phyloP scores from a whole-genome alignment of 352 stramenopile species.

The Peronospora farinosa region DNA sequence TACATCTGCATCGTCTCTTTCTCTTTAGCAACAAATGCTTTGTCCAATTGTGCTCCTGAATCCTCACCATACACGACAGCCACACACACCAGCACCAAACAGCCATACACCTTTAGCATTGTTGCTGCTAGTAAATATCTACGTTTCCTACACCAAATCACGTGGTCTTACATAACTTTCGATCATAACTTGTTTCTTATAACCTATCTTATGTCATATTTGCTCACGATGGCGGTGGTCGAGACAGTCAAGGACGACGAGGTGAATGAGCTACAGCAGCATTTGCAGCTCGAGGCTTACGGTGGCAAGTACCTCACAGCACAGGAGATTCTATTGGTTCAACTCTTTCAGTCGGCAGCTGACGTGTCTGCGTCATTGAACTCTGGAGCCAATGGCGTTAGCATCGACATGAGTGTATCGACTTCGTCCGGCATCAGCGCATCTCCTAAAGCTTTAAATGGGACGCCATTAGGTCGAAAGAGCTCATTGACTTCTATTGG shows the following conservation, averaged over 20 bases:
- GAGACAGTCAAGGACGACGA: constrained; percentile 43
- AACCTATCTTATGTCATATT: not conserved
- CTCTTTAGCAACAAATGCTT: constrained; percentile 1
- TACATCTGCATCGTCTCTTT: constrained; percentile 16
- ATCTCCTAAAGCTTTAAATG: constrained; percentile 9
- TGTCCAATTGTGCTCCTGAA: constrained; percentile 1
- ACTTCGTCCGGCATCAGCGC: constrained; percentile 4
- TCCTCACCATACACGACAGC: not conserved
- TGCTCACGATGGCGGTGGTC: constrained; percentile 17
- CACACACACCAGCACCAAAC: constrained; percentile 12
- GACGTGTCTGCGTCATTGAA: constrained; percentile 6
- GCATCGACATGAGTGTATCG: constrained; percentile 13
- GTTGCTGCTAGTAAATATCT: not conserved
- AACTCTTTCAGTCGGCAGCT: constrained; percentile 49
- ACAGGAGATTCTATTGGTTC: constrained; percentile 68
- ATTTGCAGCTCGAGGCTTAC: constrained; percentile 65
- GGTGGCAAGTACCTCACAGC: constrained; percentile 69
- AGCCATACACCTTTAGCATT: not conserved
- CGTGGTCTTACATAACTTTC: not conserved
- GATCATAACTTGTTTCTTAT: not conserved
- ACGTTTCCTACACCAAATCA: not conserved
- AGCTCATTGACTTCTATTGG: constrained; percentile 12
- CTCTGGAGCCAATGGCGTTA: constrained; percentile 2
- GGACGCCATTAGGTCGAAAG: constrained; percentile 14
- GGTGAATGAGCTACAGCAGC: constrained; percentile 55